Percentiles rank a stretch among this genome's conserved stretches.
Evolutionary conservation across 2,329 filamentous ascomycete genomes (phyloP).

Genomic region (Pseudogymnoascus sp.): DNA sequence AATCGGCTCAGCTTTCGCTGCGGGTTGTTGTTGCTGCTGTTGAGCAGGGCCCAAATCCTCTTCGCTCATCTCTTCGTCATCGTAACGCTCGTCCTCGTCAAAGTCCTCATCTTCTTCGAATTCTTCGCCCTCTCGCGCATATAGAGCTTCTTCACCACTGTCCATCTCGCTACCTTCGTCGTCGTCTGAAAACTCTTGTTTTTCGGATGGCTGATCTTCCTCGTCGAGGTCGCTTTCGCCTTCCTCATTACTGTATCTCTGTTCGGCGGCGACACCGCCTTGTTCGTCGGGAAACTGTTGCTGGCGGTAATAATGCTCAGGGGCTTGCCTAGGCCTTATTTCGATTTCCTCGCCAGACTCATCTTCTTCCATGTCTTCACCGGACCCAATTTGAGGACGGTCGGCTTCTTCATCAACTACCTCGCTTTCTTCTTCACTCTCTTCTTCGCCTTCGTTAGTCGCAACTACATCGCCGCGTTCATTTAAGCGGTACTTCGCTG

Average conservation of each 20-base stretch:
- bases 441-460: constrained; percentile 25
- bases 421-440: constrained; percentile 27
- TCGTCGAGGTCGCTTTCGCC: background rate
- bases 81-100: constrained; percentile 23
- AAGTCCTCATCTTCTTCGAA: constrained; percentile 20
- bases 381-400: background rate
- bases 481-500: background rate
- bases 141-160: background rate
- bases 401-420: constrained; percentile 6
- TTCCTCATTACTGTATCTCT: background rate
- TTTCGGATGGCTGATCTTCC: background rate
- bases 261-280: background rate
- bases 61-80: constrained; percentile 26
- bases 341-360: constrained; percentile 3
- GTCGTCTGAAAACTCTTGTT: background rate
- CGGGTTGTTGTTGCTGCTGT: background rate
- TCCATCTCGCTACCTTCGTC: background rate
- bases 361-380: constrained; percentile 13
- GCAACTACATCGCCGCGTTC: background rate
- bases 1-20: constrained; percentile 17
- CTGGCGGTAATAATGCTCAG: background rate
- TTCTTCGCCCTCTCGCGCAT: background rate
- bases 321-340: background rate
- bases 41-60: constrained; percentile 9
- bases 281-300: background rate